Evolutionary conservation across 2,329 filamentous ascomycete species (phyloP), one percentile per base, ranked within the genome.

Genomic region (Colletotrichum sidae): DNA sequence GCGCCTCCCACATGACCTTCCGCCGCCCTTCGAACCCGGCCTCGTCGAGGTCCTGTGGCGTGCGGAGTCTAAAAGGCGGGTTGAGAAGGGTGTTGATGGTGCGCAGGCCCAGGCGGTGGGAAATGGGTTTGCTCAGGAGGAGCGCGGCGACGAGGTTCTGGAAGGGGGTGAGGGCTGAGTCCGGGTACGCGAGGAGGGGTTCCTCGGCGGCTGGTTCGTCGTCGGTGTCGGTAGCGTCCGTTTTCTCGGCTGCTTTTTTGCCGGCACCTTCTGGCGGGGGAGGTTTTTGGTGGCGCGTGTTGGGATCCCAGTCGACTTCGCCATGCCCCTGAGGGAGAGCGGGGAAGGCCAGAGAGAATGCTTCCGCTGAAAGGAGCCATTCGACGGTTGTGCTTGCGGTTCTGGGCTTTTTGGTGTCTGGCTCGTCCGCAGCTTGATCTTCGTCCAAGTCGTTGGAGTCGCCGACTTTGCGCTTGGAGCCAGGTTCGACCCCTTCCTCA

Each of bases 21-120:
- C 72, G 72, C 4, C 75, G 69, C 50, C 75, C 77, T 55, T 81
- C 75, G 1, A 71, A 68, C 0, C 78, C 79, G 2, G 77, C 78
- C 13, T 76, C 72, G 25, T 72, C 68, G 25, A 81, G 73, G 0
- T 60, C 52, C 10, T 11, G 11, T 4, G 55, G 41, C 6, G 50
- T 53, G 8, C 54, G 62, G 6, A 67, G 34, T 4, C 73, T 70
- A 70, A 81, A 81, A 0, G 81, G 81, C 11, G 73, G 68, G 65
- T 82, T 83, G 46, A 83, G 73, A 12, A 83, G 69, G 1, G 80
- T 82, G 33, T 79, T 74, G 53, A 82, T 79, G 2, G 77, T 75
- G 11, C 81, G 73, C 46, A 81, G 72, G 11, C 81, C 80, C 0
- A 83, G 74, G 34, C 72, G 73, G 66, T 83, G 80, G 10, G 76